Evolutionary conservation across 1,284 basidiomycete genomes (phyloP).

Genomic region (Coniophora puteana): DNA sequence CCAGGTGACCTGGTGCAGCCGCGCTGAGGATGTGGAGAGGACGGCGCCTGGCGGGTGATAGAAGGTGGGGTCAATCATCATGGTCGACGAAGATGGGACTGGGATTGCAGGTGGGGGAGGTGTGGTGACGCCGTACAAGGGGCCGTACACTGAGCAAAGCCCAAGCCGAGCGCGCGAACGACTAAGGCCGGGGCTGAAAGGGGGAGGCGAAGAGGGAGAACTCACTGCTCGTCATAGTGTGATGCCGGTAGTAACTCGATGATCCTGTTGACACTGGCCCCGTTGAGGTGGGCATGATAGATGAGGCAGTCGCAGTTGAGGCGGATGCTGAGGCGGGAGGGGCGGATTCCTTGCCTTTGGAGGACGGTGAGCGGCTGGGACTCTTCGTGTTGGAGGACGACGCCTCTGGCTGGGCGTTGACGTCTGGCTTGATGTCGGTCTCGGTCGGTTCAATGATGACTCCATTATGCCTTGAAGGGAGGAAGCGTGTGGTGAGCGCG

Average conservation of each 20-base stretch:
- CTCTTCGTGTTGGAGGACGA: slow-evolving; percentile 46
- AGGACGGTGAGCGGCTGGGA: slow-evolving; percentile 44
- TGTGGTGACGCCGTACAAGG: slow-evolving; percentile 9
- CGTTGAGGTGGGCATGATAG: slow-evolving; percentile 27
- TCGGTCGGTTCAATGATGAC: slow-evolving; percentile 55
- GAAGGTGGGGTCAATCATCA: too few species aligned
- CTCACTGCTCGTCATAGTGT: slow-evolving; percentile 41
- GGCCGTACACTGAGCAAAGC: neutral
- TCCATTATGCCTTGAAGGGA: slow-evolving; percentile 64
- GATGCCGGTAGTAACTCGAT: slow-evolving; percentile 61
- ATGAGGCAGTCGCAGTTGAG: slow-evolving; percentile 17
- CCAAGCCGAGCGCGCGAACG: too few species aligned
- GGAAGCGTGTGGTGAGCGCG: slow-evolving; percentile 3
- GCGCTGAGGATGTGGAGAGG: slow-evolving; percentile 50
- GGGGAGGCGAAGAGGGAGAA: slow-evolving; percentile 18
- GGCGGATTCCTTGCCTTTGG: slow-evolving; percentile 40
- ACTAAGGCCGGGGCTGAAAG: slow-evolving; percentile 9
- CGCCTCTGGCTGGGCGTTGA: slow-evolving; percentile 33
- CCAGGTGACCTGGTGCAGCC: slow-evolving; percentile 42
- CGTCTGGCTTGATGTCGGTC: slow-evolving; percentile 24
- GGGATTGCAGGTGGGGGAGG: slow-evolving; percentile 30
- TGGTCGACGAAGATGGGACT: slow-evolving; percentile 28
- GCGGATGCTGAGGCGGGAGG: too few species aligned
- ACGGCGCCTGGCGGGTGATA: slow-evolving; percentile 30
- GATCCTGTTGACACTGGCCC: slow-evolving; percentile 32